Percentiles rank a stretch among this genome's conserved stretches.
Conservation (phyloP, 768 basidiomycete genomes). For the Phlebiopsis flavidoalba region DNA sequence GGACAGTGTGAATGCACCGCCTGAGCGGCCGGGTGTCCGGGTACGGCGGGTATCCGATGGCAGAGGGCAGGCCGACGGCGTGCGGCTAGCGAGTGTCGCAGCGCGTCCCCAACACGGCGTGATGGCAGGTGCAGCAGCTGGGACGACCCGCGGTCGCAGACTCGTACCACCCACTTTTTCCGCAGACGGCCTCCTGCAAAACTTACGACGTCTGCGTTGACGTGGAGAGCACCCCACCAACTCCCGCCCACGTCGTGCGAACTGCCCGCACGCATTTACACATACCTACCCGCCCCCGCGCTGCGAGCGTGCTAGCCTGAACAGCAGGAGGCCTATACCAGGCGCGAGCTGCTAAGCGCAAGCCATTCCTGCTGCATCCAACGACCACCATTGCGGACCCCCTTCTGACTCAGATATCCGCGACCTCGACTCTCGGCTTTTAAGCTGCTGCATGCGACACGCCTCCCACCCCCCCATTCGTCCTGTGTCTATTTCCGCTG, state of each 20-base stretch:
- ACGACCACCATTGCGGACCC: neutral
- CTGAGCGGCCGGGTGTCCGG: neutral
- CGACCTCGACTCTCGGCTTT: neutral
- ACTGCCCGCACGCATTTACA: neutral
- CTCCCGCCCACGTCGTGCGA: neutral
- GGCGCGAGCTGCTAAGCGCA: neutral
- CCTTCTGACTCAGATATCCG: neutral
- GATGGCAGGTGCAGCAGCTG: neutral
- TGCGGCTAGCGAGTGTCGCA: neutral
- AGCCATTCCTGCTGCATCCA: no score
- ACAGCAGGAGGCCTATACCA: no score
- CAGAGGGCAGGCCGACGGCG: neutral
- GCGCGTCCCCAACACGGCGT: constrained; percentile 5
- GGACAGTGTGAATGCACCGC: neutral
- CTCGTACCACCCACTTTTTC: constrained; percentile 1
- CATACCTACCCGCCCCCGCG: constrained; percentile 5
- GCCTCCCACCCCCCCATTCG: neutral
- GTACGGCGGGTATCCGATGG: neutral
- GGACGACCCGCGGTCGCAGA: neutral
- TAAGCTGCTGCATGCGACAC: neutral
- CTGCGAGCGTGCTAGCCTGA: neutral
- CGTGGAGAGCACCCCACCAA: neutral
- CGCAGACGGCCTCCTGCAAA: neutral
- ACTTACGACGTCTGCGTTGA: neutral
- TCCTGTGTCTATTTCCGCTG: neutral